phyloP scores from a whole-genome alignment of 441 rosid genomes.

The Cnidoscolus chayamansa region DNA sequence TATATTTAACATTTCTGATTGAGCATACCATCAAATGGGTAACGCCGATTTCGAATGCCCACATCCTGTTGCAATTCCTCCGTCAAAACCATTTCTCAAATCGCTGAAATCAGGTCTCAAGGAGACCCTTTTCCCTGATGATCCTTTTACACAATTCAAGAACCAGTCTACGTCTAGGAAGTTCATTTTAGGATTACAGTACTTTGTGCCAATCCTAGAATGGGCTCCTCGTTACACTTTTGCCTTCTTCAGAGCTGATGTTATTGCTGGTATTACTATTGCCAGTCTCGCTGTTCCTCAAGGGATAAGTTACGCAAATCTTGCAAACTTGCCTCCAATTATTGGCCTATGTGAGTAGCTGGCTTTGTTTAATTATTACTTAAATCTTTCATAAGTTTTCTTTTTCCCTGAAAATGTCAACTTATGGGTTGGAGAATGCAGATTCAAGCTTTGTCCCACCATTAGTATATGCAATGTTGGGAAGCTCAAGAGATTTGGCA shows the following conservation, averaged over 20 bases:
- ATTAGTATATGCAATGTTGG: conserved; percentile 73
- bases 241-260: conserved; percentile 63
- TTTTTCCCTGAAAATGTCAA: not conserved
- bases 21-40: conserved; percentile 24
- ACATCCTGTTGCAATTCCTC: conserved; percentile 58
- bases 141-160: conserved; percentile 84
- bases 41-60: conserved; percentile 34
- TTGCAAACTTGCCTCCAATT: conserved; percentile 83
- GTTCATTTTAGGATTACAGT: conserved; percentile 54
- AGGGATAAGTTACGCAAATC: conserved; percentile 89
- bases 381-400: not conserved
- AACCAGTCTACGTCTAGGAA: conserved; percentile 46
- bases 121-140: conserved; percentile 88
- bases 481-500: conserved; percentile 80
- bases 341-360: conserved; percentile 73
- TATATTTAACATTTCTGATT: not conserved
- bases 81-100: conserved; percentile 56
- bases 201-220: conserved; percentile 62
- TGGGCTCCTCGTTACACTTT: conserved; percentile 85
- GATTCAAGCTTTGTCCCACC: conserved; percentile 92
- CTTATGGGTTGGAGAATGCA: conserved; percentile 21
- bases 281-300: conserved; percentile 94
- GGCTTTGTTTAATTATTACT: not conserved
- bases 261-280: conserved; percentile 73
- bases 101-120: conserved; percentile 56